Conservation (phyloP, 768 basidiomycete species). For the Leccinellum albellum region DNA sequence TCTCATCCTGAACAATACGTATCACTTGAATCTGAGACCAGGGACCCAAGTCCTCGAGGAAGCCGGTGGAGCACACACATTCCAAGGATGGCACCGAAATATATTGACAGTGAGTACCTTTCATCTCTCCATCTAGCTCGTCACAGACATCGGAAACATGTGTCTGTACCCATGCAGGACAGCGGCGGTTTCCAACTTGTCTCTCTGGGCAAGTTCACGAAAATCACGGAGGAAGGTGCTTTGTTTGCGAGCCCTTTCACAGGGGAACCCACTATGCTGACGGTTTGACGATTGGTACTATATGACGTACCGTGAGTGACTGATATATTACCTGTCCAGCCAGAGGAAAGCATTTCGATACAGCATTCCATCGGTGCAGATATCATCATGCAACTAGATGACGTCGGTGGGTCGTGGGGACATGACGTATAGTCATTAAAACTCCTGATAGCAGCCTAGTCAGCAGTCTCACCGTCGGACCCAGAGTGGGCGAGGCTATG, state of each 20-base stretch:
- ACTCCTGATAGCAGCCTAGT: conserved; percentile 40
- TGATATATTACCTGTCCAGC: conserved; percentile 39
- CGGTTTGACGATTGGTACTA: conserved; percentile 39
- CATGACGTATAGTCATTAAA: not conserved
- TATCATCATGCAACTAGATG: conserved; percentile 94
- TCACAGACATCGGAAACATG: not conserved
- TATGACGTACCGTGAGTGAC: not conserved
- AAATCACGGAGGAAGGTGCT: conserved; percentile 86
- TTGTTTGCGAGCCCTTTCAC: conserved; percentile 81
- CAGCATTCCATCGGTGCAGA: conserved; percentile 90
- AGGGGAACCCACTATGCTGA: conserved; percentile 85
- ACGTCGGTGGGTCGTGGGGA: conserved; percentile 61
- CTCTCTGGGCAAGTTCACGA: conserved; percentile 78
- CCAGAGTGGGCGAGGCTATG: conserved; percentile 86
- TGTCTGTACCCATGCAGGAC: conserved; percentile 44
- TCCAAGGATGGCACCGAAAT: conserved; percentile 86
- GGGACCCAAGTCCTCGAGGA: conserved; percentile 68
- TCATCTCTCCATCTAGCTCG: not conserved
- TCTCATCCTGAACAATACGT: conserved; percentile 86
- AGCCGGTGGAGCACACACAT: conserved; percentile 83
- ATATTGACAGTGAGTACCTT: conserved; percentile 63
- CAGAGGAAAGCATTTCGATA: conserved; percentile 87
- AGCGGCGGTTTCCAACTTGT: conserved; percentile 90
- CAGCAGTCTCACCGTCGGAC: conserved; percentile 73
- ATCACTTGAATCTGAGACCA: conserved; percentile 84